A percentile compares a stretch with the other conserved stretches of the same genome.
Conservation (phyloP, 2,329 filamentous ascomycete genomes). For the Neofusicoccum parvum region DNA sequence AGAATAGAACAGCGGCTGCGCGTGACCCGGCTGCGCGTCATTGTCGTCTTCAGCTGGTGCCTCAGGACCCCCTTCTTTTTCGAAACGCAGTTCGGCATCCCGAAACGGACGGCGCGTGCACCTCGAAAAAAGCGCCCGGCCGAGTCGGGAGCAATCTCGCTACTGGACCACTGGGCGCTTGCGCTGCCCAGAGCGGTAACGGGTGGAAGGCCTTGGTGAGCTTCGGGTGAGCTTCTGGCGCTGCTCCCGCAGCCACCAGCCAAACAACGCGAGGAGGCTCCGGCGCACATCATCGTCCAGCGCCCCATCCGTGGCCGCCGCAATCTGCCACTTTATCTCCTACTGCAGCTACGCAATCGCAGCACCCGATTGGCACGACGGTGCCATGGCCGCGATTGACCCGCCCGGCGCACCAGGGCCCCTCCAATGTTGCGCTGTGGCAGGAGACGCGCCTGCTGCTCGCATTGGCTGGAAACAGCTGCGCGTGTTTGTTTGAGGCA, state of each 20-base stretch:
- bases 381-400: background rate
- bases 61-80: background rate
- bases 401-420: background rate
- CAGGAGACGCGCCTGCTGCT: background rate
- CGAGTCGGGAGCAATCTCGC: background rate
- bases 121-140: background rate
- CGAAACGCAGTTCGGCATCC: slow-evolving; percentile 4
- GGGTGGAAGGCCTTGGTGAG: slow-evolving; percentile 6
- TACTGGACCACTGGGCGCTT: slow-evolving; percentile 3
- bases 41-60: background rate
- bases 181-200: background rate
- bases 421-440: slow-evolving; percentile 11
- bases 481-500: background rate
- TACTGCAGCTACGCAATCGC: background rate
- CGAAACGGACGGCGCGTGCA: slow-evolving; percentile 4
- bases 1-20: background rate
- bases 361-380: background rate
- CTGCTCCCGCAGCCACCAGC: background rate
- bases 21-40: background rate
- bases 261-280: background rate
- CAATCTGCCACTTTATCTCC: slow-evolving; percentile 12
- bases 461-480: slow-evolving; percentile 6
- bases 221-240: background rate
- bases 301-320: background rate
- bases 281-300: background rate